Conservation (phyloP, 331 rosid genomes). For the Telfairia occidentalis region DNA sequence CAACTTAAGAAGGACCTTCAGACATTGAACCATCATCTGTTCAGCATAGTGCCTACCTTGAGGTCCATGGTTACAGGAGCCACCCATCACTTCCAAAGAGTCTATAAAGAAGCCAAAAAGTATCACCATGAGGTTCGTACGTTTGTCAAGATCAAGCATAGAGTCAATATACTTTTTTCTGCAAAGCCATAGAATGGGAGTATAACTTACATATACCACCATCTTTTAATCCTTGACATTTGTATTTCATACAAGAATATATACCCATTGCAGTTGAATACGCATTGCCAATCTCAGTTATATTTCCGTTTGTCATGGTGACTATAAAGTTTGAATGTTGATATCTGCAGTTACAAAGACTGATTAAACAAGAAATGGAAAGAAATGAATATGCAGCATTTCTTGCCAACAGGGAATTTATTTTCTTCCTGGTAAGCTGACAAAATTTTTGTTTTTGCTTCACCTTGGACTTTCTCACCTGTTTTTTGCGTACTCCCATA, state of each 20-base stretch:
- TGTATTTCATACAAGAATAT: neutral
- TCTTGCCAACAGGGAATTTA: conserved; percentile 52
- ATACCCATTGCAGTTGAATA: neutral
- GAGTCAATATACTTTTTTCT: conserved; percentile 5
- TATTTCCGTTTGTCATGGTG: neutral
- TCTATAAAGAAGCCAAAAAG: conserved; percentile 28
- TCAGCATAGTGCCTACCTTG: conserved; percentile 22
- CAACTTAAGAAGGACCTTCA: conserved; percentile 20
- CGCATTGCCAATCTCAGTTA: neutral
- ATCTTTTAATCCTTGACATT: neutral
- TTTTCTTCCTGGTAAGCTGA: conserved; percentile 59
- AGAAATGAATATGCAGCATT: conserved; percentile 45
- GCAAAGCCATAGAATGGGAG: neutral
- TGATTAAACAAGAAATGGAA: conserved; percentile 54
- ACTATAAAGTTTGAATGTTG: neutral
- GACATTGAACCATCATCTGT: conserved; percentile 24
- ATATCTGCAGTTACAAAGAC: conserved; percentile 54
- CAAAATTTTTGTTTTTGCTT: neutral
- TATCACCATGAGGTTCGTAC: conserved; percentile 73
- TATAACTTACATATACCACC: neutral
- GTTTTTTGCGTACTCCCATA: neutral
- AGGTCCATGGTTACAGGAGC: conserved; percentile 37
- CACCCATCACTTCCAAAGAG: conserved; percentile 35
- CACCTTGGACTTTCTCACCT: neutral
- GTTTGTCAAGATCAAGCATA: neutral